phyloP scores from a whole-genome alignment of 2,329 filamentous ascomycete species.

The Penicillium crustosum region DNA sequence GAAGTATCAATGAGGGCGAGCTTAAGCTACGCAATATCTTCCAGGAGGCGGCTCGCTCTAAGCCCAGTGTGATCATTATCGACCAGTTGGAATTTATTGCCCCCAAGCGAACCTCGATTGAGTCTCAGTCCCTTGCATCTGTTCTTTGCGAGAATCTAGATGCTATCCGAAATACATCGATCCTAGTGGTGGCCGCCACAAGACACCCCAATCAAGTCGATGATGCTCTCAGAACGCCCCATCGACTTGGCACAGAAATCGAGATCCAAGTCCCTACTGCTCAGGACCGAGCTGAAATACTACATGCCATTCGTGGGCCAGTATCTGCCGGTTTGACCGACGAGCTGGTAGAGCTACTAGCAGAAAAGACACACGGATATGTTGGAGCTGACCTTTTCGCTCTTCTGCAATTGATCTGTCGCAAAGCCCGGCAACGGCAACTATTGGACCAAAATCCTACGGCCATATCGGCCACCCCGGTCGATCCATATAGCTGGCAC shows the following conservation, averaged over 20 bases:
- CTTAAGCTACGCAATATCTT: constrained; percentile 67
- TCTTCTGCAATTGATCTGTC: constrained; percentile 58
- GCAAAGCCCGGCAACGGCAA: constrained; percentile 40
- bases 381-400: constrained; percentile 74
- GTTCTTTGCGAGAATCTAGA: constrained; percentile 45
- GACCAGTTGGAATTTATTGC: constrained; percentile 74
- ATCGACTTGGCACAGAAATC: constrained; percentile 67
- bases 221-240: constrained; percentile 61
- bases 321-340: constrained; percentile 53
- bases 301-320: constrained; percentile 57
- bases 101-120: constrained; percentile 55
- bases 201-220: constrained; percentile 73
- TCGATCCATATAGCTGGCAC: neutral
- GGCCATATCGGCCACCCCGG: neutral
- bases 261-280: constrained; percentile 76
- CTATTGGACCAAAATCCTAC: constrained; percentile 15
- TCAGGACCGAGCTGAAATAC: constrained; percentile 68
- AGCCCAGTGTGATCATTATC: constrained; percentile 76
- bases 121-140: constrained; percentile 38
- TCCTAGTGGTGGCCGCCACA: constrained; percentile 74
- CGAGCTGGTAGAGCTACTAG: constrained; percentile 59
- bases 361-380: constrained; percentile 80
- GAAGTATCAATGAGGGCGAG: constrained; percentile 45
- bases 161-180: constrained; percentile 48
- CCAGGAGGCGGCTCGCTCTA: constrained; percentile 63